These are phyloP conservation scores for Arthrocladium fulminans DNA, from an alignment of 2,329 filamentous ascomycete species.

Conservation along the genomic window DNA sequence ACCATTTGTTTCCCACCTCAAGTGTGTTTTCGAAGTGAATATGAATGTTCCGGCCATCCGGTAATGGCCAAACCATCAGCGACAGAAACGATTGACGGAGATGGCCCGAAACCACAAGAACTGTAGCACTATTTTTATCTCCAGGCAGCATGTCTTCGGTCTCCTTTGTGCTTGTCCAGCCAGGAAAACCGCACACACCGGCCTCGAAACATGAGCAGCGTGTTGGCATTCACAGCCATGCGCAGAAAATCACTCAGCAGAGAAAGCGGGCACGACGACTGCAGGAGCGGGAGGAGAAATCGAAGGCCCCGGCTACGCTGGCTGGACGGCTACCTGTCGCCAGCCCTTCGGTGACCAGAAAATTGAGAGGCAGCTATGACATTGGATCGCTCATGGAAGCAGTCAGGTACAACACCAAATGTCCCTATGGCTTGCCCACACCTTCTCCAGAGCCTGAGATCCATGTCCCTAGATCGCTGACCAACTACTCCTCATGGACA, in stretches of 20 bases:
- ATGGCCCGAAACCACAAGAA: slow-evolving; percentile 1
- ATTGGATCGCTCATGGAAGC: not conserved
- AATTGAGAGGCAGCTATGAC: not conserved
- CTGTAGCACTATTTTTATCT: slow-evolving; percentile 2
- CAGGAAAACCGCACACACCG: not conserved
- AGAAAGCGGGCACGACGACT: not conserved
- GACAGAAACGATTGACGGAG: not conserved
- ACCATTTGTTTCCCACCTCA: no score
- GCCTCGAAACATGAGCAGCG: slow-evolving; percentile 4
- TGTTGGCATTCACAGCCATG: slow-evolving; percentile 5
- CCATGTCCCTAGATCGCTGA: not conserved
- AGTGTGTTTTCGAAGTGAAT: no score
- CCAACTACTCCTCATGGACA: slow-evolving; percentile 4
- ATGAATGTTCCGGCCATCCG: not conserved
- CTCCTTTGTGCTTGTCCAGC: slow-evolving; percentile 6
- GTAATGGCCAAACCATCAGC: not conserved
- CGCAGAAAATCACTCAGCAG: slow-evolving; percentile 4
- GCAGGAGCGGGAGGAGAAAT: not conserved
- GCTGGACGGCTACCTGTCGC: not conserved
- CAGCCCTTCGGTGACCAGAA: not conserved
- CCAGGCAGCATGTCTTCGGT: not conserved
- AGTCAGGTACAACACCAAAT: not conserved
- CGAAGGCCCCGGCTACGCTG: not conserved
- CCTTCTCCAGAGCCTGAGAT: slow-evolving; percentile 3
- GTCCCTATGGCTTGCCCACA: slow-evolving; percentile 1